Evolutionary conservation across 2,329 filamentous ascomycete genomes (phyloP), one percentile per base, ranked within the genome.

Genomic region (Aspergillus novoparasiticus): DNA sequence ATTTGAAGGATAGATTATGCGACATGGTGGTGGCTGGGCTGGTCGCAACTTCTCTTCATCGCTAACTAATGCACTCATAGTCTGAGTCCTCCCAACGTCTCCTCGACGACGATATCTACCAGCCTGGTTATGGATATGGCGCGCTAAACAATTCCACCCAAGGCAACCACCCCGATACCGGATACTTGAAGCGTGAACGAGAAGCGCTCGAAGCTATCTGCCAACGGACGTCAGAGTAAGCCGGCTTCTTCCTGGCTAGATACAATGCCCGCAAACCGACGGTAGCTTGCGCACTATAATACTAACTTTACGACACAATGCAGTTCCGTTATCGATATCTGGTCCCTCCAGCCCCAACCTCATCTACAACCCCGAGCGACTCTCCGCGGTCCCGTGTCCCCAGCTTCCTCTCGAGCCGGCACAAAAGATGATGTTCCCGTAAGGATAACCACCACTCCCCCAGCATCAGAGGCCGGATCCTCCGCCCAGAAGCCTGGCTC

Each of bases 121-220:
- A 80, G 58, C 69, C 77, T 2, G 74, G 78, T 43, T 81, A 81
- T 66, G 79, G 78, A 59, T 81, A 81, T 56, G 79, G 79, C 6
- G 74, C 78, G 3, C 73, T 79, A 30, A 77, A 77, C 54, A 71
- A 78, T 26, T 68, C 71, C 21, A 74, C 76, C 19, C 77, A 78
- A 45, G 67, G 68, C 30, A 75, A 74, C 59, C 76, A 80, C 34
- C 75, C 78, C 4, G 79, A 82, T 68, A 73, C 78, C 6, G 78
- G 81, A 65, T 76, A 76, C 61, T 64, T 79, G 64, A 79, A 76
- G 64, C 78, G 78, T 41, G 80, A 82, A 65, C 71, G 79, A 48
- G 80, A 82, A 68, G 80, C 79, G 9, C 68, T 82, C 46, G 79
- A 82, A 64, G 77, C 78, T 5, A 82, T 82, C 64, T 81, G 80